Base-by-base conservation (phyloP, 2,329 filamentous ascomycete species). In the Phoma sp. region DNA sequence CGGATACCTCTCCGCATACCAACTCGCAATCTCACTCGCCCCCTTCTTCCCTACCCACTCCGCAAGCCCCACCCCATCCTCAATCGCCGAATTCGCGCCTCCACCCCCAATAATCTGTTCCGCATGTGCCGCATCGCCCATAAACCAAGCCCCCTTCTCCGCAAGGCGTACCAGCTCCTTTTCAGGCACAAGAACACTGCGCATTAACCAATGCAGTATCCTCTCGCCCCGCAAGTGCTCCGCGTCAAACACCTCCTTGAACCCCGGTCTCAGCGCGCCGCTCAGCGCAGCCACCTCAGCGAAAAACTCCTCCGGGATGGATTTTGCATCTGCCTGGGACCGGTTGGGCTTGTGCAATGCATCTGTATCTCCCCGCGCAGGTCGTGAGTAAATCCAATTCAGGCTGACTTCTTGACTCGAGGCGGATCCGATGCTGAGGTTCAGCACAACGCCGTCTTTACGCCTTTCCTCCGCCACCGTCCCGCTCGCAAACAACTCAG, bases 161-260 rank as follows among this genome's bases (percentile, higher is more conserved):
- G 7, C 45, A 2, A 71, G 47, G 4, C 58, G 43, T 18, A 66
- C 47, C 6, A 75, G 55, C 1, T 71, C 60, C 13, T 53, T 22
- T 11, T 56, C 44, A 0, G 60, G 36, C 1, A 68, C 50, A 1
- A 64, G 55, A 2, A 67, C 40, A 2, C 62, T 73, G 10, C 77
- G 70, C 77, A 79, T 78, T 11, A 79, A 60, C 75, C 77, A 79
- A 43, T 76, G 71, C 38, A 78, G 50, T 4, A 75, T 47, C 9
- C 74, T 61, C 33, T 78, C 76, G 2, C 63, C 48, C 4, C 60
- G 61, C 54, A 78, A 57, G 7, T 58, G 64, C 5, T 67, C 55
- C 5, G 52, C 47, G 18, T 75, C 53, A 25, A 78, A 77, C 2
- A 77, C 58, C 0, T 65, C 56, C 7, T 54, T 41, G 45, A 75